Conservation (phyloP, 495 filamentous ascomycete species). For the Xanthoparmelia taractica region DNA sequence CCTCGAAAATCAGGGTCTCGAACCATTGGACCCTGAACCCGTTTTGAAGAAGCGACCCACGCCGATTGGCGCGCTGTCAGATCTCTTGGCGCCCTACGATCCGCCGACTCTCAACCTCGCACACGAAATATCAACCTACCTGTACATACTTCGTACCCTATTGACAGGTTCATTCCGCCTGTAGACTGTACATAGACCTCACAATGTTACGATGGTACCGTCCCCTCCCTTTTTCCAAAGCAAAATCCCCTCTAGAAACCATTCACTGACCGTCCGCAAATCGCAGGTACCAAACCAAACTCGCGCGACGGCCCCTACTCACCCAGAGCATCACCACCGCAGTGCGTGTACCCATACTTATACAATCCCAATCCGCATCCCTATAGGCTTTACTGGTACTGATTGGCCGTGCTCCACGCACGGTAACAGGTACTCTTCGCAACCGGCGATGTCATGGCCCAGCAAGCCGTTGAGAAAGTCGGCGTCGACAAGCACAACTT, state of each 20-base stretch:
- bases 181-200: background rate
- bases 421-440: slow-evolving; percentile 67
- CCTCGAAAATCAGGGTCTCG: background rate
- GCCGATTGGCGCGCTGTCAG: slow-evolving; percentile 15
- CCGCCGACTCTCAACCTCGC: background rate
- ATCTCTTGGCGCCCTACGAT: background rate
- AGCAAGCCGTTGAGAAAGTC: slow-evolving; percentile 81
- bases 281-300: slow-evolving; percentile 76
- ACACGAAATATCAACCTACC: background rate
- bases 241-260: background rate
- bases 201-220: slow-evolving; percentile 18
- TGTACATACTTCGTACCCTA: background rate
- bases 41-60: background rate
- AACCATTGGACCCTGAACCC: background rate
- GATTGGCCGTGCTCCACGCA: background rate
- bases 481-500: slow-evolving; percentile 75
- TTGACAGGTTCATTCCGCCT: background rate
- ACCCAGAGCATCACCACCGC: slow-evolving; percentile 84
- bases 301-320: slow-evolving; percentile 73
- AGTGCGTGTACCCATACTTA: too few relatives aligned
- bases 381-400: too few relatives aligned
- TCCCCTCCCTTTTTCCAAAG: background rate
- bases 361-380: background rate
- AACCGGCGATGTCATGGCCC: slow-evolving; percentile 83
- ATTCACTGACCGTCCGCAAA: background rate